phyloP scores from a whole-genome alignment of 106 monocot genomes.

The Dendrobium nobile region DNA sequence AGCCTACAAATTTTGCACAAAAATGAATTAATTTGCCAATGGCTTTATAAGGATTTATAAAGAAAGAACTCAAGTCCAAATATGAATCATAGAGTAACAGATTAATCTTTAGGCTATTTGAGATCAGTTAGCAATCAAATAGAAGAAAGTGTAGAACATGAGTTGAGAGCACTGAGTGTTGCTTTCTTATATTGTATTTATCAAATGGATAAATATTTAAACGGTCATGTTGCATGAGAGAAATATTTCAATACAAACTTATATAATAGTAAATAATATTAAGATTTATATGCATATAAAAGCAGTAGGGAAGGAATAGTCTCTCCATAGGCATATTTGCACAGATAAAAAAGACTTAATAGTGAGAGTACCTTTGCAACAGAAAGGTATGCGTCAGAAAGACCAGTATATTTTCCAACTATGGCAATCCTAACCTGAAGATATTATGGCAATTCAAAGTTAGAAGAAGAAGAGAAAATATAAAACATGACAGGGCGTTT shows the following conservation, averaged over 20 bases:
- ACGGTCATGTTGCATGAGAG: too few relatives aligned
- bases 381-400: conserved; percentile 93
- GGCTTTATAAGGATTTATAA: not conserved
- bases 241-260: too few relatives aligned
- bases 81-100: not conserved
- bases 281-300: not conserved
- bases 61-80: not conserved
- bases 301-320: not conserved
- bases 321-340: not conserved
- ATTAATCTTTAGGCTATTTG: not conserved
- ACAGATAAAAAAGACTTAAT: not conserved
- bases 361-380: conserved; percentile 58
- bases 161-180: too few relatives aligned
- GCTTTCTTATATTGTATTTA: too few relatives aligned
- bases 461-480: not conserved
- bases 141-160: not conserved
- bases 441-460: conserved; percentile 1
- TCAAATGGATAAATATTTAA: too few relatives aligned
- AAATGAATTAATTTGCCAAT: not conserved
- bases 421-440: conserved; percentile 95
- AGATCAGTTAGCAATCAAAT: not conserved
- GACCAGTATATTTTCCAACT: conserved; percentile 94
- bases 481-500: conserved; percentile 1
- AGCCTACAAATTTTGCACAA: conserved; percentile 41
- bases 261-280: too few relatives aligned